Evolutionary conservation across 148 eudicot species (phyloP).

Genomic region (Diospyros lotus): DNA sequence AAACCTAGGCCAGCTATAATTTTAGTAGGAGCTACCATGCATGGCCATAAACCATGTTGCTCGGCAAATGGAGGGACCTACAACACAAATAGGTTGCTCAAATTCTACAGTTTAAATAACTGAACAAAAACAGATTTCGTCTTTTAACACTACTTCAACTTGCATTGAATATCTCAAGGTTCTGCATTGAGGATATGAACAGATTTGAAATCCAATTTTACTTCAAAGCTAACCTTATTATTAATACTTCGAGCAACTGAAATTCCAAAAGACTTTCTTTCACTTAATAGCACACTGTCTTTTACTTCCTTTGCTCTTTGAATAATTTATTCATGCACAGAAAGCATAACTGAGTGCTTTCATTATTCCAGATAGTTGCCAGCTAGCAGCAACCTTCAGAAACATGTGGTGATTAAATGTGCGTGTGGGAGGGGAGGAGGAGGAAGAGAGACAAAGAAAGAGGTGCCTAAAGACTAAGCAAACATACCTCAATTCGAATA

Average conservation of each 20-base stretch:
- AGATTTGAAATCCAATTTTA: not conserved
- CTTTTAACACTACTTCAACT: not conserved
- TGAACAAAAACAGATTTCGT: not conserved
- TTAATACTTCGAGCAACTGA: not conserved
- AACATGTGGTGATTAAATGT: not conserved
- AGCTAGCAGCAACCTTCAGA: not conserved
- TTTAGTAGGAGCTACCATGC: constrained; percentile 99
- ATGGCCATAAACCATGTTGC: constrained; percentile 73
- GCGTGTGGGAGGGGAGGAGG: not conserved
- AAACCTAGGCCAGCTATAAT: constrained; percentile 94
- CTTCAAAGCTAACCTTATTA: not conserved
- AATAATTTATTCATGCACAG: too few species aligned
- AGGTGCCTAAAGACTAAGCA: not conserved
- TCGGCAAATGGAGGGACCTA: constrained; percentile 81
- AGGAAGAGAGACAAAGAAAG: not conserved
- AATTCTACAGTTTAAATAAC: not conserved
- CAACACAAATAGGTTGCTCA: constrained; percentile 11
- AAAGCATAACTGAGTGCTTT: not conserved
- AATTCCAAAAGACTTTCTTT: not conserved
- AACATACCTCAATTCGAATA: constrained; percentile 81
- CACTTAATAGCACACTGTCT: not conserved
- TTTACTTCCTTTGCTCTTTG: not conserved
- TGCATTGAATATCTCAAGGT: not conserved
- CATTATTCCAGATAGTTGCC: not conserved
- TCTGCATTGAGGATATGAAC: not conserved